A percentile compares a stretch with the other conserved stretches of the same genome.
Conservation (phyloP, 2,329 filamentous ascomycete species). For the Pseudogymnoascus sp. region DNA sequence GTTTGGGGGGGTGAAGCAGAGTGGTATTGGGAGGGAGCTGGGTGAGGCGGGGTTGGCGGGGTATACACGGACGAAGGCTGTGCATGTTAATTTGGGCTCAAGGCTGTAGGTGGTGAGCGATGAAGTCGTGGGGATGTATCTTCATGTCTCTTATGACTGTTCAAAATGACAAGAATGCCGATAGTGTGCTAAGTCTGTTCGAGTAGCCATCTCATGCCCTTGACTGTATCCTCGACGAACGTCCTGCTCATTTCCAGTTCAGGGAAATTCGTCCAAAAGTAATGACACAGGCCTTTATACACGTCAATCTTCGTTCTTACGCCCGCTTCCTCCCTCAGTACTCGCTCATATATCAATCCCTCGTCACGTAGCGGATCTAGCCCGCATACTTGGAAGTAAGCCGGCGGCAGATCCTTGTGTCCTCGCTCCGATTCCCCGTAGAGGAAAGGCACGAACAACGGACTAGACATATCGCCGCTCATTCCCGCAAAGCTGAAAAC, state of each 20-base stretch:
- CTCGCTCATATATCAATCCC: constrained; percentile 38
- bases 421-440: constrained; percentile 16
- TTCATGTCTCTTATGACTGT: too few relatives aligned
- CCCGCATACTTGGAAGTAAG: constrained; percentile 25
- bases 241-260: constrained; percentile 21
- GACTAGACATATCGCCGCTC: constrained; percentile 13
- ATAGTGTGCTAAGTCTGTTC: neutral
- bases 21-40: constrained; percentile 46
- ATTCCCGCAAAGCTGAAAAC: constrained; percentile 14
- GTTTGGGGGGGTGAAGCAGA: constrained; percentile 53
- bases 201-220: constrained; percentile 19
- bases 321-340: constrained; percentile 36
- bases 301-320: constrained; percentile 39
- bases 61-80: constrained; percentile 33
- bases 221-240: constrained; percentile 21
- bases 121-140: too few relatives aligned
- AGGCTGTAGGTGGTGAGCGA: constrained; percentile 7
- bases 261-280: constrained; percentile 19
- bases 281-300: constrained; percentile 10
- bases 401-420: constrained; percentile 24
- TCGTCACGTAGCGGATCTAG: constrained; percentile 26
- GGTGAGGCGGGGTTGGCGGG: constrained; percentile 38
- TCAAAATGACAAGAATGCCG: too few relatives aligned
- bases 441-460: constrained; percentile 14
- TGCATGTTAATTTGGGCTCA: constrained; percentile 32